These are phyloP conservation scores for Phytophthora quininea DNA, from an alignment of 352 stramenopile species.

Conservation along the genomic window DNA sequence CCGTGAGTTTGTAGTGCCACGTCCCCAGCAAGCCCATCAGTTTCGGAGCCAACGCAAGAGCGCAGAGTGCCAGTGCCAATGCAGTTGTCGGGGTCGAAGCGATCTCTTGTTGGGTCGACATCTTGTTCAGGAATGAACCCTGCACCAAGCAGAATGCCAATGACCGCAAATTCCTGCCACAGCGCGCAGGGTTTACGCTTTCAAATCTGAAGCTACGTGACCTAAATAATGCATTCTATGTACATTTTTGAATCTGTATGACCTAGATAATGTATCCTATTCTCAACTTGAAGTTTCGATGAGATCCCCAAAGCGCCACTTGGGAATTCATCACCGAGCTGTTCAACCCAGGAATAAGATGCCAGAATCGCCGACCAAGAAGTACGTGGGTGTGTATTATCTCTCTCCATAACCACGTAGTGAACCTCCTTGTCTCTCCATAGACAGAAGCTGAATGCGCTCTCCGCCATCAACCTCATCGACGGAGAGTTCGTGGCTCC, in stretches of 20 bases:
- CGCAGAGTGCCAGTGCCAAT: constrained; percentile 23
- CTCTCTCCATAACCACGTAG: neutral
- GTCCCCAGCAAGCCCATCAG: constrained; percentile 15
- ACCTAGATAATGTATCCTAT: too few relatives aligned
- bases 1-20: constrained; percentile 43
- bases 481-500: constrained; percentile 64
- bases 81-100: constrained; percentile 5
- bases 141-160: constrained; percentile 7
- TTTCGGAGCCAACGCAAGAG: constrained; percentile 22
- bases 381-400: constrained; percentile 9
- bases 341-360: constrained; percentile 14
- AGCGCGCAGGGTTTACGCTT: neutral
- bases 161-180: constrained; percentile 1
- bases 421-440: constrained; percentile 5
- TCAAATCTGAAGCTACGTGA: neutral
- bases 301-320: neutral
- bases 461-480: constrained; percentile 71
- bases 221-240: neutral
- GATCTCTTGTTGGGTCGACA: constrained; percentile 11
- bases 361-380: constrained; percentile 34
- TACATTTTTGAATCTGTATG: neutral
- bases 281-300: constrained; percentile 1
- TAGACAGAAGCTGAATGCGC: constrained; percentile 19
- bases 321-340: neutral
- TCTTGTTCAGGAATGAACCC: neutral